These are phyloP conservation scores for Dipteronia sinensis DNA, from an alignment of 345 rosid genomes.

Conservation along the genomic window DNA sequence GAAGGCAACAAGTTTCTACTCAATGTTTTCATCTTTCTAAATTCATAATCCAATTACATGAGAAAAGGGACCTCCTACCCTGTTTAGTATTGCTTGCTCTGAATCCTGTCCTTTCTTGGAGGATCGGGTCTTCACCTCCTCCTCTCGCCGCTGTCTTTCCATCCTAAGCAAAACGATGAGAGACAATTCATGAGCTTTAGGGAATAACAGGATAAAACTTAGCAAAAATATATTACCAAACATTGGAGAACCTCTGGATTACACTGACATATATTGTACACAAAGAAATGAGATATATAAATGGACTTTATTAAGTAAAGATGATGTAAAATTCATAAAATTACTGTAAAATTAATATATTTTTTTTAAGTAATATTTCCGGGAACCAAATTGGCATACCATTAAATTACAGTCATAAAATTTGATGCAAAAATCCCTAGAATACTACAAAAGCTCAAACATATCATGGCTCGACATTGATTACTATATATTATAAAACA, in stretches of 20 bases:
- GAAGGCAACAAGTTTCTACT: background rate
- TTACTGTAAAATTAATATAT: background rate
- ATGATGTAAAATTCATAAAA: too few relatives aligned
- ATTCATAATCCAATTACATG: conserved; percentile 17
- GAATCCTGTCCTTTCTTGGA: conserved; percentile 82
- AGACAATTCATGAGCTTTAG: background rate
- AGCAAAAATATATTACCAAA: background rate
- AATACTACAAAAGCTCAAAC: background rate
- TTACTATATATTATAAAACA: background rate
- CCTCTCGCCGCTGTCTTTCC: conserved; percentile 98
- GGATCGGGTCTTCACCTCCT: conserved; percentile 77
- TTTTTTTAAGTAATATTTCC: background rate
- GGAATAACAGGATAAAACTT: background rate
- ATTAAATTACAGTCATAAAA: background rate
- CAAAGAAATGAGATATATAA: background rate
- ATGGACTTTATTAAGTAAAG: background rate
- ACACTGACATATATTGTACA: background rate
- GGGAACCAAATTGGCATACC: background rate
- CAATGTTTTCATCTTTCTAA: conserved; percentile 6
- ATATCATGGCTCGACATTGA: background rate
- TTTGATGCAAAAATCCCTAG: background rate
- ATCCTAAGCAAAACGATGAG: conserved; percentile 46
- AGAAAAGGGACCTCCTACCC: conserved; percentile 48
- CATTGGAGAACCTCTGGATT: background rate
- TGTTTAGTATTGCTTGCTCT: conserved; percentile 71